Percentiles rank a stretch among this genome's conserved stretches.
Conservation (phyloP, 1,139 yeast species). For the Pichia sp. region DNA sequence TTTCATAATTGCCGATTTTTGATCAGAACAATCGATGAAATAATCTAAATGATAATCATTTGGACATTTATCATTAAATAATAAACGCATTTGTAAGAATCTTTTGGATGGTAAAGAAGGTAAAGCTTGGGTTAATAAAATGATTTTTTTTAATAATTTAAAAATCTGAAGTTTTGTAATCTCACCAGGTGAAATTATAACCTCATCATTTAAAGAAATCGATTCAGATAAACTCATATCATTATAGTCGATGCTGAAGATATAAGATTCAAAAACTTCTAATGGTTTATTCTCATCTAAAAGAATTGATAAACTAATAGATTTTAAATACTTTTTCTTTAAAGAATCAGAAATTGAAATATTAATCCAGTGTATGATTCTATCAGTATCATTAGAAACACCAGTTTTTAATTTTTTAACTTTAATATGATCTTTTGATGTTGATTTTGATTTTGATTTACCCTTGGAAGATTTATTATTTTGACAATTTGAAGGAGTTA, state of each 20-base stretch:
- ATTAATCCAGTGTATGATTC: conserved; percentile 46
- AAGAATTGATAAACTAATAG: conserved; percentile 41
- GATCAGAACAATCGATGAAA: conserved; percentile 40
- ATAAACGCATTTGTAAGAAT: conserved; percentile 39
- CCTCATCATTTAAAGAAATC: conserved; percentile 21
- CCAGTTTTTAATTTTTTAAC: conserved; percentile 43
- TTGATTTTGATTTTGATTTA: conserved; percentile 4
- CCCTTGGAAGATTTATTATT: neutral
- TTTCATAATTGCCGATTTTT: conserved; percentile 19
- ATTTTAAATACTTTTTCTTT: conserved; percentile 35
- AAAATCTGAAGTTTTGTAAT: conserved; percentile 38
- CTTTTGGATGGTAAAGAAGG: conserved; percentile 43
- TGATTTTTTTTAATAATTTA: conserved; percentile 42
- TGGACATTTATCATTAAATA: conserved; percentile 44
- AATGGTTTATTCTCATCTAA: conserved; percentile 35
- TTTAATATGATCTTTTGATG: conserved; percentile 30
- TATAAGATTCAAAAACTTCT: conserved; percentile 41
- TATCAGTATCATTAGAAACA: conserved; percentile 38
- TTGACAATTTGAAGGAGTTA: conserved; percentile 1
- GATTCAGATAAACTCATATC: conserved; percentile 21
- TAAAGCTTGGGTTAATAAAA: conserved; percentile 46
- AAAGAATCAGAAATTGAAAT: conserved; percentile 42
- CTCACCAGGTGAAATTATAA: conserved; percentile 17
- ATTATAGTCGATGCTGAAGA: conserved; percentile 40
- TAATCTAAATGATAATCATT: conserved; percentile 40